Percentiles rank a stretch among this genome's conserved stretches.
Evolutionary conservation across 352 stramenopile species (phyloP).

Genomic region (Phytophthora macrochlamydospora): DNA sequence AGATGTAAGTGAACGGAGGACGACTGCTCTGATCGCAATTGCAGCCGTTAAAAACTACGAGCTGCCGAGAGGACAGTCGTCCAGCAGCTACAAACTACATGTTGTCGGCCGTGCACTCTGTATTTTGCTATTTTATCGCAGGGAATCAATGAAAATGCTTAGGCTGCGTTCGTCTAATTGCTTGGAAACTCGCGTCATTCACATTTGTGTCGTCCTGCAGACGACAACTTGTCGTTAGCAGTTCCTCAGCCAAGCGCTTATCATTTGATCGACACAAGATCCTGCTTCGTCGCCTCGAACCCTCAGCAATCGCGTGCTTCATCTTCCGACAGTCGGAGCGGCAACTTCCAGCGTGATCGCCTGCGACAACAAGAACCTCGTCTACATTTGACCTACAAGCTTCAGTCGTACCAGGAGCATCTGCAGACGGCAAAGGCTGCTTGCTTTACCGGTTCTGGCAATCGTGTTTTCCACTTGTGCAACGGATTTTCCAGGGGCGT

Average conservation of each 20-base stretch:
- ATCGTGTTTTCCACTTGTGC: not conserved
- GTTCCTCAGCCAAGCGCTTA: no score
- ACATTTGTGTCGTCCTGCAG: no score
- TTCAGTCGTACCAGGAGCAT: not conserved
- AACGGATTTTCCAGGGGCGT: conserved; percentile 27
- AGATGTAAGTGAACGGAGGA: conserved; percentile 54
- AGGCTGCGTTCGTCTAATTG: not conserved
- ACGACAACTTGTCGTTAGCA: no score
- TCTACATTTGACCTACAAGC: no score
- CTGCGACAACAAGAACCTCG: no score
- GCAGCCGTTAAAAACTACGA: not conserved
- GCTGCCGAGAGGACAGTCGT: not conserved
- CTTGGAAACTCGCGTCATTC: not conserved
- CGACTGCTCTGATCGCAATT: conserved; percentile 13
- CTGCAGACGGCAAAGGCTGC: not conserved
- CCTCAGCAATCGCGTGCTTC: no score
- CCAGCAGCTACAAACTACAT: conserved; percentile 14
- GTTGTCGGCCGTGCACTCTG: conserved; percentile 21
- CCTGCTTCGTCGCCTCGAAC: no score
- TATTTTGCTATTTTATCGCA: conserved; percentile 40
- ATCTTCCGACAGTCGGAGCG: no score
- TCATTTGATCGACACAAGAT: no score
- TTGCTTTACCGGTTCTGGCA: not conserved
- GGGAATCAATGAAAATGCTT: conserved; percentile 18
- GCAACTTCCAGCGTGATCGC: no score